Base-by-base conservation (phyloP, 257 asterid species). In the Lantana camara region DNA sequence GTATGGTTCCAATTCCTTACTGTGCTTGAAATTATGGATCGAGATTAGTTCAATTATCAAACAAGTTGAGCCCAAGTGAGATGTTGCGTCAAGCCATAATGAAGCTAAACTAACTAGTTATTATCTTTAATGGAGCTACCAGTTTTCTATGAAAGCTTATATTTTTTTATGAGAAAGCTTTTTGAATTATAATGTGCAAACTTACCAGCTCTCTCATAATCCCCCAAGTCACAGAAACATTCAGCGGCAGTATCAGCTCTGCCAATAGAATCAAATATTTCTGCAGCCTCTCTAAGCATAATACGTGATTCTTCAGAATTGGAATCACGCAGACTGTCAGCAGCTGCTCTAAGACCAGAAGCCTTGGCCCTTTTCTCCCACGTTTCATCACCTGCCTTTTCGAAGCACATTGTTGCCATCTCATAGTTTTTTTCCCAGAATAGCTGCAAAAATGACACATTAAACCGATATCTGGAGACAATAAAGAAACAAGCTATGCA, bases 361-460 rank as follows among this genome's bases (percentile, higher is more conserved):
- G 91, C 96, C 68, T 73, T 83, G 1, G 91, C 80, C 44, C 73
- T 60, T 75, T 72, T 83, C 69, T 80, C 88, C 84, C 84, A 78
- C 1, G 19, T 63, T 32, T 44, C 69, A 2, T 81, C 91, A 14
- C 91, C 94, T 0, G 96, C 89, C 60, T 68, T 85, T 51, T 73
- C 84, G 29, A 88, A 88, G 80, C 96, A 88, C 81, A 71, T 68
- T 5, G 75, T 74, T n/a, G 96, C 89, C 95, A 88, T 88, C 67
- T 76, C 87, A 50, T 81, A 88, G 44, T 85, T 79, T 41, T 78
- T 78, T 29, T 81, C 91, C 96, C 82, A 74, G 49, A 77, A 71
- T 24, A 88, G 86, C 94, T 88, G 80, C 68, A 35, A 38, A 60
- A 24, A 47, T 58, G 12, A 45, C 34, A 68, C 14, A 8, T 12